Base-by-base conservation (phyloP, 306 rosid genomes). In the Fagus sylvatica region DNA sequence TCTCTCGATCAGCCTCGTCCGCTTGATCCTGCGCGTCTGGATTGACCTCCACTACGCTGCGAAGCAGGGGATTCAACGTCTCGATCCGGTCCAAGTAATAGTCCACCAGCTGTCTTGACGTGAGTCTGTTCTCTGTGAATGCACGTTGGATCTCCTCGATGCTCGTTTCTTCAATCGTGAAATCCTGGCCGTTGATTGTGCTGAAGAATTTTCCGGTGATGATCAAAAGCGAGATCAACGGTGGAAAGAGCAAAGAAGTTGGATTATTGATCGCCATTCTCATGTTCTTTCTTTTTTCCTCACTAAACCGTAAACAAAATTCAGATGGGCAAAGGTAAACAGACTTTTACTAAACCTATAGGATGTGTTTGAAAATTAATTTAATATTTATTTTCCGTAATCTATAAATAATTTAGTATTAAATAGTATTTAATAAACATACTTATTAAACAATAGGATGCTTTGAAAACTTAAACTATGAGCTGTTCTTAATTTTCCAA, bases 21-120 rank as follows among this genome's bases (percentile, higher is more conserved):
- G 93, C 97, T 59, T 87, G 89, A 76, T 71, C 81, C 9, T 76
- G 73, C 4, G 89, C 91, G n/a, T 87, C 93, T 0, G 96, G 96
- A 61, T 90, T 90, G 17, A 93, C 64, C 55, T 93, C 97, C 72
- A 90, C 78, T 34, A 93, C 91, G 67, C 89, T 82, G 36, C 78
- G 71, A 19, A 93, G 93, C 46, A 66, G 28, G 8, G 92, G 93
- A 81, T 93, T 89, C 7, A 87, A 75, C 11, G 36, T 11, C 12
- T 55, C 16, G 80, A 93, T 90, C 56, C 37, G 76, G 0, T 69
- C 7, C 36, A 88, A 37, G 85, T 90, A 93, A 4, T 53, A 79
- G 40, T 89, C 88, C 28, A 89, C 91, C 4, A 90, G 84, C 17
- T 84, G 65, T 48, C 70, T 82, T 0, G 96, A 83, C 4, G 92